These are phyloP conservation scores for Kodamaea arcana DNA, from an alignment of 1,139 yeast species.

Conservation along the genomic window DNA sequence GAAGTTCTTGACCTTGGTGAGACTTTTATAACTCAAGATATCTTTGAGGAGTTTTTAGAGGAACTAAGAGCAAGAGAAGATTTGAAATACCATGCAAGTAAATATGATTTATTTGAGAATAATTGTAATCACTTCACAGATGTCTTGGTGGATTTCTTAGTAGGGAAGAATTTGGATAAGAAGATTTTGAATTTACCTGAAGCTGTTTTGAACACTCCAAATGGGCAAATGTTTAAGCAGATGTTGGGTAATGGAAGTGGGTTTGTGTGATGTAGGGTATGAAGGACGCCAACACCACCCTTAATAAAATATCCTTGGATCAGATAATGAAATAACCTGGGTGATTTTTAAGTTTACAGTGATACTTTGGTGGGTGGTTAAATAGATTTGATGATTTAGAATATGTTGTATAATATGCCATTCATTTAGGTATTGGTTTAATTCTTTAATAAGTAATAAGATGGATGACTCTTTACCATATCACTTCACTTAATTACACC, in stretches of 20 bases:
- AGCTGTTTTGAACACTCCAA: slow-evolving; percentile 55
- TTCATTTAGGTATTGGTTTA: too few species aligned
- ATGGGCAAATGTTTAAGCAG: slow-evolving; percentile 44
- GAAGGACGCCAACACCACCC: not conserved
- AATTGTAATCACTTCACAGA: slow-evolving; percentile 70
- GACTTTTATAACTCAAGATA: slow-evolving; percentile 49
- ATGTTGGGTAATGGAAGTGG: slow-evolving; percentile 27
- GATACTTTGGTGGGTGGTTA: too few species aligned
- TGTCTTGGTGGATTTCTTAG: slow-evolving; percentile 54
- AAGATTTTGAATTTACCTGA: slow-evolving; percentile 52
- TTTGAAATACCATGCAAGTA: slow-evolving; percentile 40
- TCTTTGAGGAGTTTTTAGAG: slow-evolving; percentile 49
- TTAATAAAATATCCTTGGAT: too few species aligned
- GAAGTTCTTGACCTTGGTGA: slow-evolving; percentile 53
- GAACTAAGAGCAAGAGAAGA: slow-evolving; percentile 42
- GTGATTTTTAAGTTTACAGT: too few species aligned
- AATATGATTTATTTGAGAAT: slow-evolving; percentile 58
- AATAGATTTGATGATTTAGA: too few species aligned
- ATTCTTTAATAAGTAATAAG: too few species aligned
- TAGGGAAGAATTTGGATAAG: slow-evolving; percentile 49
- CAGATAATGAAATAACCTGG: too few species aligned
- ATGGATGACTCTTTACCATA: too few species aligned
- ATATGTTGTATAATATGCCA: too few species aligned
- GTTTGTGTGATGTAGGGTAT: slow-evolving; percentile 4
- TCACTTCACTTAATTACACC: too few species aligned